phyloP scores from a whole-genome alignment of 1,139 yeast species.

The Sugiyamaella castrensis region DNA sequence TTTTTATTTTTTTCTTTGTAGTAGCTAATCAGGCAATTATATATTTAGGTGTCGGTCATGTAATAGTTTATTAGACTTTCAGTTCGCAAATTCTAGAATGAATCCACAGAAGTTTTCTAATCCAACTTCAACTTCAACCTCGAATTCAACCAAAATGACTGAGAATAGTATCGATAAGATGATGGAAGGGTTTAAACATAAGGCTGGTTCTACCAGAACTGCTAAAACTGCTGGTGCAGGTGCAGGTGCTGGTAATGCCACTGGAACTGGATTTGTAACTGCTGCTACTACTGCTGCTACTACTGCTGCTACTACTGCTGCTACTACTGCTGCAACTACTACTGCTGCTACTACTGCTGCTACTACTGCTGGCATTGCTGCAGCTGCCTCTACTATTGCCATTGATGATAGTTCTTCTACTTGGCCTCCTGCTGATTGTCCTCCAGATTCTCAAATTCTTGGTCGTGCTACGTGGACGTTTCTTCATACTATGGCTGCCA shows the following conservation, averaged over 20 bases:
- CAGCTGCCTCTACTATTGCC: neutral
- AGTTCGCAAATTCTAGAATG: constrained; percentile 43
- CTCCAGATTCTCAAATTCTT: constrained; percentile 79
- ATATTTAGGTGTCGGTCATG: constrained; percentile 71
- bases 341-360: constrained; percentile 23
- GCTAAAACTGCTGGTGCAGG: constrained; percentile 16
- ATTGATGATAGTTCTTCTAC: constrained; percentile 9
- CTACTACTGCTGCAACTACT: too few species aligned
- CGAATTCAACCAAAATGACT: neutral
- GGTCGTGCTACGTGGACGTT: constrained; percentile 94
- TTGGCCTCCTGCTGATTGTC: constrained; percentile 52
- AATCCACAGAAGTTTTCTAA: constrained; percentile 12
- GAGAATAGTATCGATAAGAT: neutral
- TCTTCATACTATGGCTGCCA: constrained; percentile 86
- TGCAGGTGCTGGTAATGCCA: constrained; percentile 17
- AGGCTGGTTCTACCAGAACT: constrained; percentile 14
- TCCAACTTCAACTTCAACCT: neutral
- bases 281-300: constrained; percentile 18
- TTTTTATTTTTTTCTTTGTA: constrained; percentile 13
- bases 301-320: constrained; percentile 20
- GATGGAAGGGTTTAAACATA: constrained; percentile 1
- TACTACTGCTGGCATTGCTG: constrained; percentile 19
- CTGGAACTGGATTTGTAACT: constrained; percentile 17
- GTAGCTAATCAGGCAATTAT: constrained; percentile 8
- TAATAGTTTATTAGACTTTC: constrained; percentile 73